Evolutionary conservation across 768 basidiomycete genomes (phyloP).

Genomic region (Lactarius deliciosus): DNA sequence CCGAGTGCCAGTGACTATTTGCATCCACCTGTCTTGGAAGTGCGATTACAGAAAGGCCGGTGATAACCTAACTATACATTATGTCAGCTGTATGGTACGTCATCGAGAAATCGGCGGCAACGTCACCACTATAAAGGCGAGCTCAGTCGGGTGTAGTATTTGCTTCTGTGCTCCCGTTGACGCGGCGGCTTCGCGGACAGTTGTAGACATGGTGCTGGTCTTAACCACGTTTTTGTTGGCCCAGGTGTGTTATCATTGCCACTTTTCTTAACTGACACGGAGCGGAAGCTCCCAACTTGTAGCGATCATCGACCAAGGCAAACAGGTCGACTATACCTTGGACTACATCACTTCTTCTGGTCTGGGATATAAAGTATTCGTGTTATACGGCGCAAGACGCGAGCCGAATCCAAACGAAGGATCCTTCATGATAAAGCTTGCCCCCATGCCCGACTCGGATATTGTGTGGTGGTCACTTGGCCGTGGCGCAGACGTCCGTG

Average conservation of each 20-base stretch:
- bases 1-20: too few relatives aligned
- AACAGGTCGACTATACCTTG: too few relatives aligned
- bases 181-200: too few relatives aligned
- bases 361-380: background rate
- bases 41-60: too few relatives aligned
- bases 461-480: conserved; percentile 10
- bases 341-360: background rate
- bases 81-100: too few relatives aligned
- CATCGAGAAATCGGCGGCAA: too few relatives aligned
- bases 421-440: background rate
- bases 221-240: background rate
- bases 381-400: background rate
- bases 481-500: conserved; percentile 12
- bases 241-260: background rate
- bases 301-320: background rate
- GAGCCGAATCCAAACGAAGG: background rate
- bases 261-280: background rate
- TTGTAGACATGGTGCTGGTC: too few relatives aligned
- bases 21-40: too few relatives aligned
- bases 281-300: background rate
- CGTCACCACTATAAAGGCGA: too few relatives aligned
- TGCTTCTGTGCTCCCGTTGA: too few relatives aligned
- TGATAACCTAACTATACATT: too few relatives aligned
- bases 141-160: too few relatives aligned
- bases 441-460: background rate